A percentile compares a stretch with the other conserved stretches of the same genome.
phyloP scores from a whole-genome alignment of 306 rosid genomes.

The Dicorynia guianensis region DNA sequence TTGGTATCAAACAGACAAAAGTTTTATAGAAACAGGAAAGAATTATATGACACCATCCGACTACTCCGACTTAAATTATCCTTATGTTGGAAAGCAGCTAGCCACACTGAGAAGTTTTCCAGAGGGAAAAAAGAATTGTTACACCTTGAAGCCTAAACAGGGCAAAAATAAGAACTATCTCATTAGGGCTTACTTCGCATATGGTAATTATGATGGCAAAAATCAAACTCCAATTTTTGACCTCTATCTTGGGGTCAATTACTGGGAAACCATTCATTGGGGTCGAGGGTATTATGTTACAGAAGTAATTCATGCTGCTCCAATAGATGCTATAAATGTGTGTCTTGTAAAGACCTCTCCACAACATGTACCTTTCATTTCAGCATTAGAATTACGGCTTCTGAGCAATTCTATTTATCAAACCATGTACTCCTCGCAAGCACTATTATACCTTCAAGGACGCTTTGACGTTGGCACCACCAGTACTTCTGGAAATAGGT shows the following conservation, averaged over 20 bases:
- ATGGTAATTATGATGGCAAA: constrained; percentile 54
- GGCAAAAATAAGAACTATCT: constrained; percentile 43
- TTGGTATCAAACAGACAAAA: background rate
- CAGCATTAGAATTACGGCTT: constrained; percentile 49
- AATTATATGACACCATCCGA: background rate
- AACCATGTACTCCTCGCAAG: background rate
- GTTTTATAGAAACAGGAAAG: background rate
- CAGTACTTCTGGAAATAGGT: rapidly evolving
- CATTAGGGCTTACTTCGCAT: constrained; percentile 46
- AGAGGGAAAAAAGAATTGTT: constrained; percentile 53
- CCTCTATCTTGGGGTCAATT: constrained; percentile 49
- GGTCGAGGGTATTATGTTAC: rapidly evolving
- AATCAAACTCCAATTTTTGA: constrained; percentile 39
- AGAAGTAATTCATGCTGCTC: constrained; percentile 48
- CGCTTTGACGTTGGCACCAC: constrained; percentile 38
- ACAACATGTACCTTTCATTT: constrained; percentile 52
- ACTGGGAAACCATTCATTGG: constrained; percentile 40
- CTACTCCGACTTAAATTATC: background rate
- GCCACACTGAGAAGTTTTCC: constrained; percentile 53
- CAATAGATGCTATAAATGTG: constrained; percentile 30
- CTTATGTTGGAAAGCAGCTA: background rate
- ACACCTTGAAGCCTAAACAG: constrained; percentile 39
- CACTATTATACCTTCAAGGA: background rate
- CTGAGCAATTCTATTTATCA: constrained; percentile 19
- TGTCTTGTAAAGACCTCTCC: constrained; percentile 46